Conservation (phyloP, 106 monocot species). For the Apostasia shenzhenica region DNA sequence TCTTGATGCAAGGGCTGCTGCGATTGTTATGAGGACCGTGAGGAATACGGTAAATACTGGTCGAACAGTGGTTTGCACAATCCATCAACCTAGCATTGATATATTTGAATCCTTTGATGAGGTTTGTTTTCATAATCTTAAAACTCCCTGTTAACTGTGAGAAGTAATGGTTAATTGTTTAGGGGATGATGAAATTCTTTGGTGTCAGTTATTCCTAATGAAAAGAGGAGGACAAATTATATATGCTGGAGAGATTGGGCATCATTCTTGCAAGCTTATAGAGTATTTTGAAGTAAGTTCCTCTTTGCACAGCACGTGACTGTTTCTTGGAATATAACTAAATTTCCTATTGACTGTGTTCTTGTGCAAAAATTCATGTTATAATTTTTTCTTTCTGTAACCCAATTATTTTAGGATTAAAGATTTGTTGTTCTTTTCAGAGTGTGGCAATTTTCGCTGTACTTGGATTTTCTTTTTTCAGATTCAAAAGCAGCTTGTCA, state of each 20-base stretch:
- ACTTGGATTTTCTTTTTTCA: no score
- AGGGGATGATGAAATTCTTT: not conserved
- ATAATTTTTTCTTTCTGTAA: not conserved
- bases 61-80: conserved; percentile 82
- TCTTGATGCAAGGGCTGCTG: conserved; percentile 78
- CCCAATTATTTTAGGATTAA: no score
- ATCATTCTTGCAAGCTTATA: conserved; percentile 41
- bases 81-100: conserved; percentile 90
- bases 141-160: not conserved
- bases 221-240: conserved; percentile 67
- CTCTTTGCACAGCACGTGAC: not conserved
- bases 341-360: no score
- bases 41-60: conserved; percentile 79
- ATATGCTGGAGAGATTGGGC: conserved; percentile 69
- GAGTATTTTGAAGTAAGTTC: conserved; percentile 77
- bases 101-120: conserved; percentile 97
- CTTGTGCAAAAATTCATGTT: no score
- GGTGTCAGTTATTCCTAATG: conserved; percentile 57
- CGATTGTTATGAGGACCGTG: conserved; percentile 87
- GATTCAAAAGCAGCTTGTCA: no score
- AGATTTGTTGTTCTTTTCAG: no score
- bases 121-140: conserved; percentile 20
- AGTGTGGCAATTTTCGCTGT: no score
- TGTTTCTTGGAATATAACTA: not conserved
- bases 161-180: not conserved